Evolutionary conservation across 176 grass and related monocot species (phyloP), one percentile per base, ranked within the genome.

Genomic region (Carex pumila): DNA sequence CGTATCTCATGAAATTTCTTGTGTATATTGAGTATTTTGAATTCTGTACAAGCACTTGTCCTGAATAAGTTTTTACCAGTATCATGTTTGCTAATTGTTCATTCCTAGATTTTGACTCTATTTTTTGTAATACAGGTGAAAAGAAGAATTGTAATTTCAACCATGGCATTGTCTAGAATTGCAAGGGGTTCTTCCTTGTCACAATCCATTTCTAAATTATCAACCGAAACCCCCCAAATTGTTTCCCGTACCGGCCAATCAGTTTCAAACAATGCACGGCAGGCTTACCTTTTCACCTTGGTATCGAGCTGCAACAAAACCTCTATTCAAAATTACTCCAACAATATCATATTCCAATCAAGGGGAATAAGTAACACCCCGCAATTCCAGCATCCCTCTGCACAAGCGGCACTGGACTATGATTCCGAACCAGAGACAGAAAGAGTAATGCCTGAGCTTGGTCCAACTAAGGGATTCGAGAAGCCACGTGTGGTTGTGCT

Each of bases 401-500:
- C 89, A 1, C 86, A 79, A 29, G 22, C 71, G 0, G 68, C 32
- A 45, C 45, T 54, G 14, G 82, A 98, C 22, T 68, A 68, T 4
- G 53, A 91, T 83, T 82, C 29, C 10, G 86, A 88, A 25, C 71
- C 30, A 2, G 19, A 70, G 22, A 66, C 7, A 2, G 65, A 73
- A 6, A 49, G 10, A 31, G 10, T 31, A 15, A 5, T 89, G n/a
- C 92, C 92, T 5, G 58, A 85, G 59, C 86, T 95, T 14, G 88
- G 84, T 8, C 84, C 92, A 19, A 98, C 92, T n/a, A 53, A 66
- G 65, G 58, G 76, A 5, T 69, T 52, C 4, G 88, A 98, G 80
- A 98, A 98, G 86, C 92, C 92, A 3, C 85, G 95, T 12, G 76
- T 95, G 14, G 95, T 95, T 55, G 92, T 98, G 39, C 89, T 98